Conservation (phyloP, 116 monocot genomes). For the Trichopus zeylanicus region DNA sequence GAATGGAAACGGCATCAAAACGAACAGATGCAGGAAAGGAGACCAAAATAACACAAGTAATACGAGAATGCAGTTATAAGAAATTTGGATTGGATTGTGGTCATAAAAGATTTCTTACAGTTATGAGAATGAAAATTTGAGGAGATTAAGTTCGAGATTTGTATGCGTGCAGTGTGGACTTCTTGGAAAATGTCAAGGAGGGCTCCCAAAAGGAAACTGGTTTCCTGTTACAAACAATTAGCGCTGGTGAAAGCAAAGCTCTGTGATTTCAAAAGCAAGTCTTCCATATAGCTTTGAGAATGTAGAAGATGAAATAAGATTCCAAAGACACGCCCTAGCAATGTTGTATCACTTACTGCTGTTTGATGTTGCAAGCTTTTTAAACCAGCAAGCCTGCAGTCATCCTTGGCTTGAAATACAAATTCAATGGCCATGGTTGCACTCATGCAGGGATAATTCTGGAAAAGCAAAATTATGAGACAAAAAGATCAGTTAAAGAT, state of each 20-base stretch:
- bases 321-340: no score
- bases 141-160: conserved; percentile 36
- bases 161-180: conserved; percentile 32
- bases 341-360: conserved; percentile 53
- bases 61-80: no score
- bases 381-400: conserved; percentile 20
- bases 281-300: no score
- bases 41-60: no score
- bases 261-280: no score
- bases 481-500: no score
- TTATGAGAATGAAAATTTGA: conserved; percentile 33
- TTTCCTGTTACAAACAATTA: no score
- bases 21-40: no score
- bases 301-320: no score
- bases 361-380: conserved; percentile 45
- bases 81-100: no score
- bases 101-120: conserved; percentile 32
- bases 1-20: no score
- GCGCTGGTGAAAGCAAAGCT: no score
- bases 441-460: conserved; percentile 67
- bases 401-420: conserved; percentile 34
- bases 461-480: conserved; percentile 13
- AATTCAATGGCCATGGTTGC: conserved; percentile 51
- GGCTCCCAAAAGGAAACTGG: conserved; percentile 61
- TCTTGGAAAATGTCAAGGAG: conserved; percentile 72